Percentiles rank a stretch among this genome's conserved stretches.
These are phyloP conservation scores for Ziziphus jujuba DNA, from an alignment of 306 rosid species.

Conservation along the genomic window DNA sequence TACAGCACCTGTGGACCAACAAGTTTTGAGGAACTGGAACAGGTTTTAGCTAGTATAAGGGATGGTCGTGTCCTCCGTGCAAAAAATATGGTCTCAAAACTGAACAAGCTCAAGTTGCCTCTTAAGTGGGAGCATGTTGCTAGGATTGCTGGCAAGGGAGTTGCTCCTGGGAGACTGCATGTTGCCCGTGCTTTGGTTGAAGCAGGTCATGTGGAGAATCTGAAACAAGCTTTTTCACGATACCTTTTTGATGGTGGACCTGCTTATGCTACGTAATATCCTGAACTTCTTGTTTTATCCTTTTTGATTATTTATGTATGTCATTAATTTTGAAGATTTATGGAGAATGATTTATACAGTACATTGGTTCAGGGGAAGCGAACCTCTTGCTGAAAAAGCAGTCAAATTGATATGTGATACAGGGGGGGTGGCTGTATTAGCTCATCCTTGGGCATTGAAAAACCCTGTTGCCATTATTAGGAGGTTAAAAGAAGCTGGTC, in stretches of 20 bases:
- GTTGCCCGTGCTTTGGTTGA: slow-evolving; percentile 95
- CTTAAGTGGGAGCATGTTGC: slow-evolving; percentile 93
- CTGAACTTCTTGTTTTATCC: slow-evolving; percentile 25
- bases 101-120: slow-evolving; percentile 85
- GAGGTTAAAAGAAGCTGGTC: slow-evolving; percentile 90
- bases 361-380: slow-evolving; percentile 78
- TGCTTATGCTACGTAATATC: slow-evolving; percentile 83
- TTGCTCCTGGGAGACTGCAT: slow-evolving; percentile 96
- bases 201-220: slow-evolving; percentile 88
- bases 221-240: slow-evolving; percentile 83
- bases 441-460: slow-evolving; percentile 98
- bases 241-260: slow-evolving; percentile 97
- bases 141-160: slow-evolving; percentile 88
- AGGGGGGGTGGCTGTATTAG: slow-evolving; percentile 90
- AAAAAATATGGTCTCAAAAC: slow-evolving; percentile 70
- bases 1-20: slow-evolving; percentile 92
- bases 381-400: slow-evolving; percentile 81
- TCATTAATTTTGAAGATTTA: not conserved
- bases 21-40: slow-evolving; percentile 63
- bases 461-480: slow-evolving; percentile 63
- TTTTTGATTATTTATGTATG: not conserved
- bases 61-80: slow-evolving; percentile 92
- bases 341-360: not conserved
- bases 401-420: slow-evolving; percentile 71
- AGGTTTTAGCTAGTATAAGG: slow-evolving; percentile 70